These are phyloP conservation scores for Backusella tarrabulga DNA, from an alignment of 192 early-diverging fungal genomes.

Conservation along the genomic window DNA sequence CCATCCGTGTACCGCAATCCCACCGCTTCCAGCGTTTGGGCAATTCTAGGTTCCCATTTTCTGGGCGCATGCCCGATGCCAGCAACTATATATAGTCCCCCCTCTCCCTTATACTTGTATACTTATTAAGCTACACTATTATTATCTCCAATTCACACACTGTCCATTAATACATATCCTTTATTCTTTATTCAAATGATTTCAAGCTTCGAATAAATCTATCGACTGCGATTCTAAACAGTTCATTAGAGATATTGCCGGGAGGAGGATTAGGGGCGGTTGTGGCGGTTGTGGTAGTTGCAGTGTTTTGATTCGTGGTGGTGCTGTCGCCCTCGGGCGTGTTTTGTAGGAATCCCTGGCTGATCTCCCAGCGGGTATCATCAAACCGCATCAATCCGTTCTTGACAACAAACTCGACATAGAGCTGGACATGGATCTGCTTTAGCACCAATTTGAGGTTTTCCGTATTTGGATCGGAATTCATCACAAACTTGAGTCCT, in stretches of 20 bases:
- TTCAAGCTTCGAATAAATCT: slow-evolving; percentile 49
- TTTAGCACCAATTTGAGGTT: slow-evolving; percentile 69
- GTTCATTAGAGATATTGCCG: slow-evolving; percentile 54
- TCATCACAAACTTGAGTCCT: slow-evolving; percentile 85
- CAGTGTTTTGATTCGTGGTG: neutral
- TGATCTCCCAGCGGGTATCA: slow-evolving; percentile 45
- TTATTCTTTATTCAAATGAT: slow-evolving; percentile 45
- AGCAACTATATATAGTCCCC: neutral
- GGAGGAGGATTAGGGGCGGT: neutral
- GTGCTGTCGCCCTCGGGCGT: neutral
- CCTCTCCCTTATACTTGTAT: neutral
- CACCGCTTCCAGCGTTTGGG: neutral
- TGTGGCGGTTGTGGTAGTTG: neutral
- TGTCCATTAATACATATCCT: neutral
- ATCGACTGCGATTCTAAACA: slow-evolving; percentile 54
- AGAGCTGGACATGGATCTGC: slow-evolving; percentile 83
- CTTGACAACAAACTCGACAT: slow-evolving; percentile 92
- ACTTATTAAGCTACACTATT: neutral
- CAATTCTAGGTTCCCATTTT: neutral
- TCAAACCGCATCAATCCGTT: slow-evolving; percentile 76
- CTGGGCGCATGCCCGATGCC: neutral
- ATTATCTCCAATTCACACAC: neutral
- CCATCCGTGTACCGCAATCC: neutral
- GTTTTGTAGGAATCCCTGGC: slow-evolving; percentile 20
- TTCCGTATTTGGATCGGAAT: slow-evolving; percentile 70